A percentile compares a stretch with the other conserved stretches of the same genome.
Evolutionary conservation across 768 basidiomycete species (phyloP).

Genomic region (Clathrus columnatus): DNA sequence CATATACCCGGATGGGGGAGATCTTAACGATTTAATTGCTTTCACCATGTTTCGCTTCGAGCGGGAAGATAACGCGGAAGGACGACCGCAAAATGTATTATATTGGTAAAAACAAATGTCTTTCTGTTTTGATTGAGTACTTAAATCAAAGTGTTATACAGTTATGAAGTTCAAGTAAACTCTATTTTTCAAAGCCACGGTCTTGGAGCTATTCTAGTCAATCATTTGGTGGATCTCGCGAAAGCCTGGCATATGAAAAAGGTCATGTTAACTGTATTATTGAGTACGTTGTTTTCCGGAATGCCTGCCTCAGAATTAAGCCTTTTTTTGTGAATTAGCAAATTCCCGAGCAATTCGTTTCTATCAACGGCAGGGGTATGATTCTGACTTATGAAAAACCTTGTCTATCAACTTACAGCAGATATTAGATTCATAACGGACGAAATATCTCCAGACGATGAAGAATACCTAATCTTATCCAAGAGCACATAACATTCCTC

Average conservation of each 20-base stretch:
- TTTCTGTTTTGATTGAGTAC: neutral
- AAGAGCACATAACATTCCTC: conserved; percentile 1
- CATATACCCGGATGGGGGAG: conserved; percentile 18
- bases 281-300: conserved; percentile 35
- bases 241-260: conserved; percentile 51
- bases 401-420: neutral
- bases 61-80: conserved; percentile 35
- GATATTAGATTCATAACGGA: conserved; percentile 44
- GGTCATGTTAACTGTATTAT: conserved; percentile 67
- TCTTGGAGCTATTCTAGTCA: conserved; percentile 48
- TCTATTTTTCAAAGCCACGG: conserved; percentile 38
- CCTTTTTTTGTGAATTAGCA: conserved; percentile 23
- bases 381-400: neutral
- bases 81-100: conserved; percentile 37
- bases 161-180: conserved; percentile 72
- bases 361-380: conserved; percentile 49
- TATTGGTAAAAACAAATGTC: conserved; percentile 51
- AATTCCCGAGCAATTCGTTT: conserved; percentile 41
- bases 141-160: conserved; percentile 20
- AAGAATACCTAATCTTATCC: conserved; percentile 1
- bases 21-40: conserved; percentile 25
- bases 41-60: conserved; percentile 69
- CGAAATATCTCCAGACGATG: conserved; percentile 36
- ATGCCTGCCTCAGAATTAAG: neutral
- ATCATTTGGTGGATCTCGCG: conserved; percentile 42